Evolutionary conservation across 1,284 basidiomycete species (phyloP), one percentile per base, ranked within the genome.

Genomic region (Moesziomyces antarcticus): DNA sequence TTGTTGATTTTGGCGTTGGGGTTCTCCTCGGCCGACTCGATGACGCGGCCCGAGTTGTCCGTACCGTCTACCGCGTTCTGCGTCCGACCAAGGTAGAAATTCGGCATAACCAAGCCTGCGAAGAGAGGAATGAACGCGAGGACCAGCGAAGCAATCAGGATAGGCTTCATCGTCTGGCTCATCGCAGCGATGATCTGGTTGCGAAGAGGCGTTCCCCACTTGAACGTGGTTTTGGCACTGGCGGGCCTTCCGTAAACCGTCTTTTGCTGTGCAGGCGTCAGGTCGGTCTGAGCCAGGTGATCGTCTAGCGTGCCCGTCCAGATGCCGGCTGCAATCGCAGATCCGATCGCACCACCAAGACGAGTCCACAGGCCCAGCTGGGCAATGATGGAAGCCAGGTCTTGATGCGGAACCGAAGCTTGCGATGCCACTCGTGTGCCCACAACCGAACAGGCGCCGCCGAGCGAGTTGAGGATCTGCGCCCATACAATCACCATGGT

Each of bases 51-150:
- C 14, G 48, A 46, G 49, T 57, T 64, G 45, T 83, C 79, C 52
- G 81, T 82, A 47, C 81, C 67, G 82, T 88, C 84, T 69, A 84
- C 59, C 67, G 87, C 78, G 81, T 88, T 80, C 65, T 88, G 82
- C 66, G 86, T 75, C 62, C 87, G 61, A 73, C 86, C 75, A 77
- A 88, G 83, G 47, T 78, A 78, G 75, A 85, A 81, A 56, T 85
- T 75, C 53, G 83, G 81, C 52, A 84, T 85, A 52, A 85, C 52
- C 30, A 85, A 54, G 56, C 85, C 57, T 37, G 84, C 52, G 83
- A 78, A 59, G 82, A 83, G 20, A 80, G 85, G 45, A 81, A 85
- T 70, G 85, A 78, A 71, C 83, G 75, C 25, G 9, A 67, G 56
- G 10, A 47, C 50, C 24, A 51, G 24, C 27, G 66, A 53, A 27